Evolutionary conservation across 1,284 basidiomycete genomes (phyloP), one percentile per base, ranked within the genome.

Genomic region (Rhodotorula sp.): DNA sequence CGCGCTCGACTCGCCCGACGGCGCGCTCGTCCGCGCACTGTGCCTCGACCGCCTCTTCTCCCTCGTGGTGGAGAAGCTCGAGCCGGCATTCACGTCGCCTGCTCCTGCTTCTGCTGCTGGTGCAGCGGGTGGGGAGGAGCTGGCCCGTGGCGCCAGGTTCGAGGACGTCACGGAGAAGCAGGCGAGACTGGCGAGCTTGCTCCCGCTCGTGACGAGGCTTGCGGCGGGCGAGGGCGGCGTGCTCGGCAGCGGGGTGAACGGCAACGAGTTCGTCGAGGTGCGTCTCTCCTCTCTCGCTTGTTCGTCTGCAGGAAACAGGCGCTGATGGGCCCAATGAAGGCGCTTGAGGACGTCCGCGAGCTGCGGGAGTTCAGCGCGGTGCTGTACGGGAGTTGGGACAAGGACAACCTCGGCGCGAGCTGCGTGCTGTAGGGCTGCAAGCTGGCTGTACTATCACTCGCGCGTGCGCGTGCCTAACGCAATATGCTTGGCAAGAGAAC

Each of bases 181-280:
- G 74, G 84, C 90, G 32, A 83, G 88, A 55, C 81, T 94, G 10
- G 93, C 92, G 29, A 87, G 88, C 22, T 81, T 94, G 71, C 83
- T 95, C 32, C 93, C 92, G 9, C 88, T 88, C 2, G 83, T 94
- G 53, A 87, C 90, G 61, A 84, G 88, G 69, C 92, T 91, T 88
- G 89, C 88, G 78, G 74, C 75, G 88, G 39, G 5, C 58, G 89
- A 90, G 48, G 80, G 92, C 64, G 86, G 88, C 67, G 87, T 87
- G 17, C 81, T 90, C 58, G 91, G 92, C 34, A 48, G 59, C 7
- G 64, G 60, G 4, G 53, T 55, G 10, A 63, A 64, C 19, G 66
- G 66, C 7, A 94, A 92, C 81, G 90, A 91, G 81, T 84, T 93
- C 77, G 86, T 93, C 37, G 91, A 94, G 82, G 91, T 91, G 80